Evolutionary conservation across 1,139 yeast species (phyloP).

Genomic region (Suhomyces bribrorum): DNA sequence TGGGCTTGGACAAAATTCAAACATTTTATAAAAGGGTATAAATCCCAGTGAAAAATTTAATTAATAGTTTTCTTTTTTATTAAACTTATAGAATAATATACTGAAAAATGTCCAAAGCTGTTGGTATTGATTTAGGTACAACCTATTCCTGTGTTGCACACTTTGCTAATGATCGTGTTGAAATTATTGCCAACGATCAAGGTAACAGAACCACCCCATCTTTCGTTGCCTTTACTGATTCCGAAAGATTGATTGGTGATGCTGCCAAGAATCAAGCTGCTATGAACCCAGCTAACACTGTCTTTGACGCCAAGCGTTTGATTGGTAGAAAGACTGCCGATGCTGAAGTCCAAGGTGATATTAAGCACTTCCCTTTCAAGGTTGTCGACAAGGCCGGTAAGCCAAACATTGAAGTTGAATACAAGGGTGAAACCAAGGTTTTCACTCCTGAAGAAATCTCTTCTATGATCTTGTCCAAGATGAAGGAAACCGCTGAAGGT

Average conservation of each 20-base stretch:
- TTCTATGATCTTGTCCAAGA: constrained; percentile 63
- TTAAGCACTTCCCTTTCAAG: constrained; percentile 66
- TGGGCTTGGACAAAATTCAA: neutral
- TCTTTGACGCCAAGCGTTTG: constrained; percentile 68
- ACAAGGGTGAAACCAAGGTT: constrained; percentile 63
- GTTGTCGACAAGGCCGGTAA: constrained; percentile 57
- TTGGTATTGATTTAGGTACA: constrained; percentile 85
- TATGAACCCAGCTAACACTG: constrained; percentile 65
- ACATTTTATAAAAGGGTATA: constrained; percentile 12
- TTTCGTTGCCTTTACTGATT: constrained; percentile 66
- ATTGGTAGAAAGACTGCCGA: constrained; percentile 66
- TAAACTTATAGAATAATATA: constrained; percentile 10
- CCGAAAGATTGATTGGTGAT: constrained; percentile 70
- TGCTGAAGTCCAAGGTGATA: constrained; percentile 56
- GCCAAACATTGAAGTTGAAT: constrained; percentile 63
- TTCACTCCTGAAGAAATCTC: constrained; percentile 70
- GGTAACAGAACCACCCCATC: constrained; percentile 76
- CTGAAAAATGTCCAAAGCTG: constrained; percentile 60
- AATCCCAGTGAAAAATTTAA: constrained; percentile 9
- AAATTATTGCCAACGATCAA: constrained; percentile 69
- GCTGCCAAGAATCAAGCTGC: constrained; percentile 76
- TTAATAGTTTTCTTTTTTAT: constrained; percentile 10
- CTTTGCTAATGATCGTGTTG: constrained; percentile 69
- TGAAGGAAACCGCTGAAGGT: constrained; percentile 69
- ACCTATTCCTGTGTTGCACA: constrained; percentile 84